Conservation (phyloP, 2,329 filamentous ascomycete species). For the Arthroderma sp. region DNA sequence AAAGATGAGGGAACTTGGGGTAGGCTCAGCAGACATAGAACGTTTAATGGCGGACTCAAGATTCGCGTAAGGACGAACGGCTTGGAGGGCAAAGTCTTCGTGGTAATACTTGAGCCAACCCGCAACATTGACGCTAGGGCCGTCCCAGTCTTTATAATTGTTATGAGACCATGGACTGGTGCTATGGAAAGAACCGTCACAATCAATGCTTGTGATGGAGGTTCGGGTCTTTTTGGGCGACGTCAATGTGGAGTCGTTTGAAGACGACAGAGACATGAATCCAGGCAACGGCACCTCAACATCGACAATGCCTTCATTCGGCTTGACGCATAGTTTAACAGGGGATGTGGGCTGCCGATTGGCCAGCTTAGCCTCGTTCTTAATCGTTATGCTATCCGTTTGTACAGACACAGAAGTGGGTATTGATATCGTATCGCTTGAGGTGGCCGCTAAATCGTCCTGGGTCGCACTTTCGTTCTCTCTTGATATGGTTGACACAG, state of each 20-base stretch:
- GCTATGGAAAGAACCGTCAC: conserved; percentile 34
- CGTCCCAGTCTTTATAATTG: conserved; percentile 28
- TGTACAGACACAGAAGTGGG: background rate
- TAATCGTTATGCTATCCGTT: background rate
- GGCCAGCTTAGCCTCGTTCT: background rate
- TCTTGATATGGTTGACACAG: background rate
- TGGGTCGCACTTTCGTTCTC: background rate
- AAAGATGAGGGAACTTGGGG: conserved; percentile 22
- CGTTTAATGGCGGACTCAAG: conserved; percentile 44
- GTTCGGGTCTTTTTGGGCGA: conserved; percentile 35
- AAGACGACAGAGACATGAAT: conserved; percentile 38
- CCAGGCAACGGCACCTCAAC: conserved; percentile 46
- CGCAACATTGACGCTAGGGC: conserved; percentile 44
- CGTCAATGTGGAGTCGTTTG: conserved; percentile 34
- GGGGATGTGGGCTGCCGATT: conserved; percentile 31
- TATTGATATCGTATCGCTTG: conserved; percentile 1
- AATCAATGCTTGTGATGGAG: conserved; percentile 43
- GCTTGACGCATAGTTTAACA: conserved; percentile 43
- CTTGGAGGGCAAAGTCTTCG: conserved; percentile 48
- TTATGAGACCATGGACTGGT: conserved; percentile 23
- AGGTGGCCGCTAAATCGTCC: background rate
- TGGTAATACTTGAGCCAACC: conserved; percentile 48
- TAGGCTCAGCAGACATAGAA: conserved; percentile 46
- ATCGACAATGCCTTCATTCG: conserved; percentile 47
- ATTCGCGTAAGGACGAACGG: conserved; percentile 42